Percentiles rank a stretch among this genome's conserved stretches.
Evolutionary conservation across 192 early-diverging fungal species (phyloP).

Genomic region (Entophlyctis luteolus): DNA sequence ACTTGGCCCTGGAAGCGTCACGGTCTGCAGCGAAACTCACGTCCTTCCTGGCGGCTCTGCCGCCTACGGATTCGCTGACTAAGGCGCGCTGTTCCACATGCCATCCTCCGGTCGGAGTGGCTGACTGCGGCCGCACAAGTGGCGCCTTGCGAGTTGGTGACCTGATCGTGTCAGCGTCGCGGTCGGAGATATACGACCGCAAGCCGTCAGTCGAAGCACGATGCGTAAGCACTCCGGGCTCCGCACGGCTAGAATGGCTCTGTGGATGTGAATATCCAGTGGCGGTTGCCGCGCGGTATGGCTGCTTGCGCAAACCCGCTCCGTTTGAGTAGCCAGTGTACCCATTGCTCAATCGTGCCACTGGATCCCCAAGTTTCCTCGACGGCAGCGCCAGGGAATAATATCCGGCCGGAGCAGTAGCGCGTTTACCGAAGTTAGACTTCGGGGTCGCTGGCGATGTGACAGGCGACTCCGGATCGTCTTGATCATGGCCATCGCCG

Average conservation of each 20-base stretch:
- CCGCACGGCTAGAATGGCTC: no score
- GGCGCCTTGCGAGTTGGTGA: constrained; percentile 9
- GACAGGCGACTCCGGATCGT: neutral
- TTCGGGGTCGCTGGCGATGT: neutral
- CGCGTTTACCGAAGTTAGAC: neutral
- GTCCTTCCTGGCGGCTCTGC: neutral
- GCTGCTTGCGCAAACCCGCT: neutral
- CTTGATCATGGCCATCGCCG: neutral
- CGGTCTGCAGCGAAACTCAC: neutral
- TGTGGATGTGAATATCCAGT: no score
- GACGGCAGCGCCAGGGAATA: neutral
- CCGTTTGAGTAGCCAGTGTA: no score
- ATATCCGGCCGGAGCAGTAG: constrained; percentile 4
- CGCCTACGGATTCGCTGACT: neutral
- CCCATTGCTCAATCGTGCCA: no score
- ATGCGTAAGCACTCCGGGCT: neutral
- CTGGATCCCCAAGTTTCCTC: neutral
- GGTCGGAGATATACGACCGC: constrained; percentile 21
- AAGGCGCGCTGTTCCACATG: neutral
- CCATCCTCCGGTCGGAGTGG: neutral
- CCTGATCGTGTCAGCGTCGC: constrained; percentile 14
- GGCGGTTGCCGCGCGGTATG: neutral
- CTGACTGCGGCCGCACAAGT: constrained; percentile 9
- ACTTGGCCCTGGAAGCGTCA: constrained; percentile 9
- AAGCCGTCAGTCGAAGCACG: constrained; percentile 16